These are phyloP conservation scores for Rutstroemia sp. DNA, from an alignment of 2,329 filamentous ascomycete species.

Conservation along the genomic window DNA sequence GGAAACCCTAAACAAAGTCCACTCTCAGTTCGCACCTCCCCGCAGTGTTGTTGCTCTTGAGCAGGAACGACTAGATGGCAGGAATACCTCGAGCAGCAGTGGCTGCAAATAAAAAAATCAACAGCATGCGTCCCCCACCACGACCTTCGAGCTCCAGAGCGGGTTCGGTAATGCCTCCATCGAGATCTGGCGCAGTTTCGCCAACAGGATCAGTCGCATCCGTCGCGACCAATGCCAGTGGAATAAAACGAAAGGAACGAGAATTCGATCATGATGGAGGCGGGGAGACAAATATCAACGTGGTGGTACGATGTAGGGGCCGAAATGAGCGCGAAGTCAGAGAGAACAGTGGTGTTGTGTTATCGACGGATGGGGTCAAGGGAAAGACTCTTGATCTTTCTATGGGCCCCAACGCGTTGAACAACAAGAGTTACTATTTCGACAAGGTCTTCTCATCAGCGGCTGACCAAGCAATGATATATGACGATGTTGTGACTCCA, in stretches of 20 bases:
- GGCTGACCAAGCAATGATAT: constrained; percentile 88
- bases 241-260: constrained; percentile 78
- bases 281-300: constrained; percentile 94
- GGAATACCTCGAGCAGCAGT: constrained; percentile 43
- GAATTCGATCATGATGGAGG: constrained; percentile 68
- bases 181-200: constrained; percentile 39
- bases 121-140: constrained; percentile 45
- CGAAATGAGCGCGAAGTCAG: constrained; percentile 86
- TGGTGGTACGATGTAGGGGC: constrained; percentile 89
- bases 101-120: constrained; percentile 40
- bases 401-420: constrained; percentile 87
- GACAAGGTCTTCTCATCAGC: constrained; percentile 96
- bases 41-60: too few species aligned
- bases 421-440: constrained; percentile 94
- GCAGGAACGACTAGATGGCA: constrained; percentile 37
- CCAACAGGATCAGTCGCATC: constrained; percentile 65
- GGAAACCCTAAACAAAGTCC: neutral
- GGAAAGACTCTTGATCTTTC: constrained; percentile 77
- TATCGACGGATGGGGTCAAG: constrained; percentile 81
- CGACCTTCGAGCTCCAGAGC: constrained; percentile 44
- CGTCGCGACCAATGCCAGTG: constrained; percentile 41
- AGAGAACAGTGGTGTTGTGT: constrained; percentile 91
- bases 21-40: too few species aligned
- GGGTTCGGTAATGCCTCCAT: constrained; percentile 32
- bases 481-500: constrained; percentile 89